These are phyloP conservation scores for Heliamphora exappendiculata DNA, from an alignment of 148 eudicot species.

Conservation along the genomic window DNA sequence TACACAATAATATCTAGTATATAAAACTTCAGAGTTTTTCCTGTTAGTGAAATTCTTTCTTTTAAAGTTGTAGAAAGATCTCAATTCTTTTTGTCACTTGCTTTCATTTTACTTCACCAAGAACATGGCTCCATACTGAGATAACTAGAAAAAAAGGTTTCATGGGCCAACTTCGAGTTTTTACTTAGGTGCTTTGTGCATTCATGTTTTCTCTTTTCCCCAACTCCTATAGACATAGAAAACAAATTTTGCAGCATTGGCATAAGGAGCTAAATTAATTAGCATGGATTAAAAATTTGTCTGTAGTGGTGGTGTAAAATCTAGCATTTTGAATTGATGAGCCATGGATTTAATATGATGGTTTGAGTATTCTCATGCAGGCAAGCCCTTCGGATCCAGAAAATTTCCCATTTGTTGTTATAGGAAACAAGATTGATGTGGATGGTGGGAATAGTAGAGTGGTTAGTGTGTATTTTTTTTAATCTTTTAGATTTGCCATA, in stretches of 20 bases:
- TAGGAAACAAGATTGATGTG: conserved; percentile 85
- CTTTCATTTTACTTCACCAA: background rate
- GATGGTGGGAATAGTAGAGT: conserved; percentile 92
- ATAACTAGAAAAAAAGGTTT: background rate
- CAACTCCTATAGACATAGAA: background rate
- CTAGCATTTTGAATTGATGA: background rate
- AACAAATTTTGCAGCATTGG: background rate
- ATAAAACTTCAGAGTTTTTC: background rate
- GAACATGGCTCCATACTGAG: background rate
- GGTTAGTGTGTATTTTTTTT: conserved; percentile 40
- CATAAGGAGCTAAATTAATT: background rate
- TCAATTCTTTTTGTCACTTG: background rate
- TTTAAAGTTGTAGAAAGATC: background rate
- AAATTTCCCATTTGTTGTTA: conserved; percentile 92
- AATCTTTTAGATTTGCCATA: background rate
- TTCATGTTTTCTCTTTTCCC: background rate
- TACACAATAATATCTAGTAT: background rate
- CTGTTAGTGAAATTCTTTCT: background rate
- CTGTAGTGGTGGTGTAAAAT: background rate
- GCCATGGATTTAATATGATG: background rate
- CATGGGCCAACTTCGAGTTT: background rate
- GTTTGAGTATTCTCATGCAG: conserved; percentile 32
- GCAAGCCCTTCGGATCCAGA: conserved; percentile 96
- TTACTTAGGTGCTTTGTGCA: background rate
- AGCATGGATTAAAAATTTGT: background rate